Evolutionary conservation across 768 basidiomycete genomes (phyloP).

Genomic region (Trametes sanguinea): DNA sequence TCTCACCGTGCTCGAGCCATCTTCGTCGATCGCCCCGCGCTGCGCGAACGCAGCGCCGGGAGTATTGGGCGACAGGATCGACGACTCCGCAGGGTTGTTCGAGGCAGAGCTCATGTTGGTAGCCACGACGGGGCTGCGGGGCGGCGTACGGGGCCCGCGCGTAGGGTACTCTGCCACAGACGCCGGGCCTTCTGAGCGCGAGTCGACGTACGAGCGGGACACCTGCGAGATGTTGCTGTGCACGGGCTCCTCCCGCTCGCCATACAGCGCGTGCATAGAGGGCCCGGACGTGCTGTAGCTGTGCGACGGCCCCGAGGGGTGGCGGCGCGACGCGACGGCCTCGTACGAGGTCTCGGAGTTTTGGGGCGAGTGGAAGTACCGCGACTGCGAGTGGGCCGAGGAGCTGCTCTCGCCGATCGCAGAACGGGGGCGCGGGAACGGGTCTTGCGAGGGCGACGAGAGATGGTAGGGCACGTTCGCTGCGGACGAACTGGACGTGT

Average conservation of each 20-base stretch:
- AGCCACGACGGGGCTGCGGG: conserved; percentile 61
- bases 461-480: conserved; percentile 8
- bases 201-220: conserved; percentile 8
- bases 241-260: conserved; percentile 1
- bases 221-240: not conserved
- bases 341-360: conserved; percentile 15
- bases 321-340: not conserved
- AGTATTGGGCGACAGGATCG: not conserved
- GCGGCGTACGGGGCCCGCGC: conserved; percentile 42
- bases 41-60: conserved; percentile 13
- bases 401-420: conserved; percentile 53
- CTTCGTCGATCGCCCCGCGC: conserved; percentile 19
- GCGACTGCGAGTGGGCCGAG: conserved; percentile 28
- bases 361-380: conserved; percentile 17
- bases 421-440: conserved; percentile 64
- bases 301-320: conserved; percentile 1
- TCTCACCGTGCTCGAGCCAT: conserved; percentile 11
- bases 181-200: not conserved
- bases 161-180: not conserved
- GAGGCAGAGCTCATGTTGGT: conserved; percentile 34
- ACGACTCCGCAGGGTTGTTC: conserved; percentile 23
- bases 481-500: conserved; percentile 5
- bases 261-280: not conserved
- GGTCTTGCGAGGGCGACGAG: conserved; percentile 50
- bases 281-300: conserved; percentile 14